Evolutionary conservation across 441 rosid genomes (phyloP), one percentile per base, ranked within the genome.

Genomic region (Adansonia grandidieri): DNA sequence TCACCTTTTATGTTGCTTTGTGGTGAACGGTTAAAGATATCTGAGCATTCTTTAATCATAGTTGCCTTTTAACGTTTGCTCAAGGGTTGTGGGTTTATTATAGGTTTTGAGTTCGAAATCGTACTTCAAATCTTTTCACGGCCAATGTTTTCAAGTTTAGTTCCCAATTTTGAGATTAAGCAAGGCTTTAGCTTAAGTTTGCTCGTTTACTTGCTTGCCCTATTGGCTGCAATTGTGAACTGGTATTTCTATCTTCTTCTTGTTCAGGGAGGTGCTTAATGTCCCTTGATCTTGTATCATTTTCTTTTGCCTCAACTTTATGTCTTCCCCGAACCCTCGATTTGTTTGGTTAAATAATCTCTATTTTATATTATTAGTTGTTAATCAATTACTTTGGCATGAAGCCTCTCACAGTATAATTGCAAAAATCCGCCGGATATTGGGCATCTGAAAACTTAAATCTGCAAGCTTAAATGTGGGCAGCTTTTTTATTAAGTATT

Each of bases 1-100:
- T 66, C 72, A 53, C 42, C 47, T 62, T 80, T 37, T 53, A 2
- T 19, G 67, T 61, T 69, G 57, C 75, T 77, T 77, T 81, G 2
- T 22, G 50, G 28, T 64, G 73, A 65, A 63, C 57, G 47, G 28
- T 73, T 68, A 72, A 76, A 62, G 76, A 40, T 76, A 53, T 66
- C 56, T 76, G 71, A 10, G 48, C 54, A 22, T 77, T 51, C 57
- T 70, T 74, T 75, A 28, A 54, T 53, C 22, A 63, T 57, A 32
- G 6, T 48, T 82, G 24, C 37, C 10, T 66, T 45, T 47, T 65
- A 62, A 65, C 71, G 24, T 73, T 67, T 42, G 10, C 19, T n/a
- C 45, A 13, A 42, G 37, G 68, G 24, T 15, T 80, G 28, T 74
- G 15, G 68, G 47, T 68, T 72, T 81, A 57, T 58, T 22, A 37